Evolutionary conservation across 768 basidiomycete genomes (phyloP), one percentile per base, ranked within the genome.

Genomic region (Lyophyllum decastes): DNA sequence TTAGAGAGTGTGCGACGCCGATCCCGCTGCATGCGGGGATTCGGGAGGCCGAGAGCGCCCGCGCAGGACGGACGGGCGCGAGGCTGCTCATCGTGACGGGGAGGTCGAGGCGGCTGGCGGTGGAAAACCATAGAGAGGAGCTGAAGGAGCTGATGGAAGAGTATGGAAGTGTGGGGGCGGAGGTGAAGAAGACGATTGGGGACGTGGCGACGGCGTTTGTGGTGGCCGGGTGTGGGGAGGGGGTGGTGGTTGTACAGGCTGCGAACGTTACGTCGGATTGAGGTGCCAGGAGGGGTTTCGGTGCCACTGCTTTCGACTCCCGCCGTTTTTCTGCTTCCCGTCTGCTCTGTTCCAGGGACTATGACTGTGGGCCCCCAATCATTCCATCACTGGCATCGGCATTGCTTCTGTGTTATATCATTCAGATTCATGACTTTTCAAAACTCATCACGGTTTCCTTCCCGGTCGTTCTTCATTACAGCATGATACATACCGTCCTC

Each of bases 121-220:
- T 84, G 24, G 88, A 90, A 72, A 81, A 86, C 55, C 92, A 94
- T 66, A 70, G 77, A 5, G 72, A 65, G n/a, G 95, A 97, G 73
- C 70, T 95, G 55, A 84, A 84, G 61, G 74, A 77, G 43, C 61
- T 94, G 21, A 75, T 87, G 69, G 78, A 82, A 17, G 81, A 84
- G 61, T 78, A 87, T 61, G 83, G 80, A 4, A 64, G 66, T 26
- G 76, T 88, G 4, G 81, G 82, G 0, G 66, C 77, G 3, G 90
- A 92, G 66, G 84, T 94, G 58, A 78, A 81, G 68, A 89, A 90
- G 75, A 94, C 94, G 21, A 78, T 96, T 24, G 95, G 95, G 2
- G 92, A 95, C 68, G 87, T 92, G 17, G 91, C 86, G 2, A 83
- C 88, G 40, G 87, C 87, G 45, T 83, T 95, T 68, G 83, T 94